phyloP scores from a whole-genome alignment of 192 early-diverging fungal species.

The Coemansia sp. region DNA sequence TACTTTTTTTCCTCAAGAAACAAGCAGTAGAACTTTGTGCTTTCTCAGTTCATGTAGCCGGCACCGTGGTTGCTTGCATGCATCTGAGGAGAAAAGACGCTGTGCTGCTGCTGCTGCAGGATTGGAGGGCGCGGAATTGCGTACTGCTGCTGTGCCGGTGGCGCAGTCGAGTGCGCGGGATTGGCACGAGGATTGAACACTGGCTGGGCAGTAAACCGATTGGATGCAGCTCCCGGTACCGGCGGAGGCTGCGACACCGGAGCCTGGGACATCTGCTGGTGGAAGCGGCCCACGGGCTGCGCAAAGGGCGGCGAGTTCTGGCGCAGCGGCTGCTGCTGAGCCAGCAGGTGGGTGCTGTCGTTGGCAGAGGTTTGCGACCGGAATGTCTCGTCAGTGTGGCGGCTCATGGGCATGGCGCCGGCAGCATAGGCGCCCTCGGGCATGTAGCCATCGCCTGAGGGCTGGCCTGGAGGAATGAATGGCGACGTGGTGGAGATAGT shows the following conservation, averaged over 20 bases:
- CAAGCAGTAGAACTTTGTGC: not conserved
- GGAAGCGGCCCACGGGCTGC: not conserved
- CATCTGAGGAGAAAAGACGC: constrained; percentile 5
- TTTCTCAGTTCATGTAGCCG: not conserved
- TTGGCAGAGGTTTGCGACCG: not conserved
- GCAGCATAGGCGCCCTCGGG: constrained; percentile 5
- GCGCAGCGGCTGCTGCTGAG: not conserved
- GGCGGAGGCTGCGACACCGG: not conserved
- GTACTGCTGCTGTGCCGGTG: constrained; percentile 5
- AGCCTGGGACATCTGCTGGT: not conserved
- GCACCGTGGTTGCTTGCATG: constrained; percentile 1
- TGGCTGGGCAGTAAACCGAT: constrained; percentile 2
- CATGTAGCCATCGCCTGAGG: constrained; percentile 32
- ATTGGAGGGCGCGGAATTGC: not conserved
- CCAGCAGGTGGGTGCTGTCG: constrained; percentile 19
- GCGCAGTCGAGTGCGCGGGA: not conserved
- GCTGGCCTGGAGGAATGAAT: constrained; percentile 23
- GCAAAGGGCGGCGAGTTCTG: too few species aligned
- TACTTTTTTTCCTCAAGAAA: too few species aligned
- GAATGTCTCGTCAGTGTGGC: constrained; percentile 4
- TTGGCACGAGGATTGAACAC: not conserved
- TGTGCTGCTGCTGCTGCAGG: constrained; percentile 11
- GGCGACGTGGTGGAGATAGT: constrained; percentile 16
- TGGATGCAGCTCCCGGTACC: not conserved
- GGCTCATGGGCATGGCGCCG: not conserved